A percentile compares a stretch with the other conserved stretches of the same genome.
phyloP scores from a whole-genome alignment of 169 alveolate genomes.

The Sarcocystis neurona region DNA sequence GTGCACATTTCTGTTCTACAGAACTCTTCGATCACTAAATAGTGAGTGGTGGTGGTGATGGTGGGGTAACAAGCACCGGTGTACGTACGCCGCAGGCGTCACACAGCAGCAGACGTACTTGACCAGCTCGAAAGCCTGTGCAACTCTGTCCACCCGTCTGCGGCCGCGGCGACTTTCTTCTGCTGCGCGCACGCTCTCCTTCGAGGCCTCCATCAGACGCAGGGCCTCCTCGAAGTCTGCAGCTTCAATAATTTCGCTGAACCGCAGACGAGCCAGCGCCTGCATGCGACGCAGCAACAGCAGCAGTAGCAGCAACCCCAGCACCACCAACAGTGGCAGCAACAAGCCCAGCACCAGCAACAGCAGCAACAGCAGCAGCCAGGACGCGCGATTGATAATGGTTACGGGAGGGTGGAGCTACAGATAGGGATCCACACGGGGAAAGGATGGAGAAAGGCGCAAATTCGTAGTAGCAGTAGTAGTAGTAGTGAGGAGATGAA shows the following conservation, averaged over 20 bases:
- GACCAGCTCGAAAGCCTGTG: constrained; percentile 9
- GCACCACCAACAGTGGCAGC: constrained; percentile 9
- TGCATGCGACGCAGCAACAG: background rate
- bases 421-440: too few species aligned
- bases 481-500: too few species aligned
- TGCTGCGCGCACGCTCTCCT: constrained; percentile 14
- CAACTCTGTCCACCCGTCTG: background rate
- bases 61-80: too few species aligned
- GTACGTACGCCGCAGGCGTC: too few species aligned
- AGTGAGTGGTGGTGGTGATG: too few species aligned
- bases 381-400: background rate
- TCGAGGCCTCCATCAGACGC: constrained; percentile 46
- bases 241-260: background rate
- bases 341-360: too few species aligned
- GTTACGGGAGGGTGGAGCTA: background rate
- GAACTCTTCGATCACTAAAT: too few species aligned
- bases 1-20: too few species aligned
- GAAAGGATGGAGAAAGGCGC: too few species aligned
- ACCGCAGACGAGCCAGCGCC: constrained; percentile 53
- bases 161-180: background rate
- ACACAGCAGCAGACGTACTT: background rate
- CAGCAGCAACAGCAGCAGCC: too few species aligned
- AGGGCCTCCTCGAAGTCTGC: constrained; percentile 46
- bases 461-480: too few species aligned
- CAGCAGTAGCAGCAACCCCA: background rate